Conservation (phyloP, 345 rosid genomes). For the Populus alba region DNA sequence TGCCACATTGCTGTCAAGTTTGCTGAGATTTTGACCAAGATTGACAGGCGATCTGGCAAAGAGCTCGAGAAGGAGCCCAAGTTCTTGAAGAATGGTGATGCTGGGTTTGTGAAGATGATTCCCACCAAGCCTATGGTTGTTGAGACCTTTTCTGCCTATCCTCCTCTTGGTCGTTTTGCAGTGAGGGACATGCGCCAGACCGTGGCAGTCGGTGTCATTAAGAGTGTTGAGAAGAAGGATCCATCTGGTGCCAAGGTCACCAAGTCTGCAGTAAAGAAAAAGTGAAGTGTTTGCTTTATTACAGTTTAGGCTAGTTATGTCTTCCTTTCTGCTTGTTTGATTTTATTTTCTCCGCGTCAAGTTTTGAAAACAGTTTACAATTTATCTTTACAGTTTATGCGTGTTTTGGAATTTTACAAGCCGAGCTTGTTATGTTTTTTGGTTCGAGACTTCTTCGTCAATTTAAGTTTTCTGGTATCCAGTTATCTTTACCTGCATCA, state of each 20-base stretch:
- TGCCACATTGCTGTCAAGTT: conserved; percentile 37
- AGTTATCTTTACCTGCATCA: not conserved
- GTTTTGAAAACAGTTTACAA: conserved; percentile 1
- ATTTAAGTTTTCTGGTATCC: not conserved
- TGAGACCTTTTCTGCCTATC: conserved; percentile 32
- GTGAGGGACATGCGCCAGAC: conserved; percentile 39
- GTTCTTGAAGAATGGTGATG: conserved; percentile 43
- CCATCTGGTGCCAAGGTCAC: conserved; percentile 38
- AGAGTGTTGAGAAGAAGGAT: conserved; percentile 37
- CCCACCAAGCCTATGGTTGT: conserved; percentile 37
- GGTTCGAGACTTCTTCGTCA: not conserved
- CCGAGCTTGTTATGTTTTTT: not conserved
- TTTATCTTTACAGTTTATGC: not conserved
- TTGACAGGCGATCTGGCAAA: conserved; percentile 40
- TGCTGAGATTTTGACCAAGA: conserved; percentile 35
- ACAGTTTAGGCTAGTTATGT: not conserved
- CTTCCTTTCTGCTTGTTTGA: not conserved
- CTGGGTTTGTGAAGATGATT: conserved; percentile 39
- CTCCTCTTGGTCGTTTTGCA: conserved; percentile 41
- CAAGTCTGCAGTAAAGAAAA: conserved; percentile 30
- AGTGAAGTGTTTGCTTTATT: not conserved
- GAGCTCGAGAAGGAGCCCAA: conserved; percentile 46
- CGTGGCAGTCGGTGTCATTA: conserved; percentile 38
- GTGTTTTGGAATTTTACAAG: not conserved
- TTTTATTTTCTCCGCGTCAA: not conserved